A percentile compares a stretch with the other conserved stretches of the same genome.
Evolutionary conservation across 2,329 filamentous ascomycete species (phyloP).

Genomic region (Ascochyta pisi): DNA sequence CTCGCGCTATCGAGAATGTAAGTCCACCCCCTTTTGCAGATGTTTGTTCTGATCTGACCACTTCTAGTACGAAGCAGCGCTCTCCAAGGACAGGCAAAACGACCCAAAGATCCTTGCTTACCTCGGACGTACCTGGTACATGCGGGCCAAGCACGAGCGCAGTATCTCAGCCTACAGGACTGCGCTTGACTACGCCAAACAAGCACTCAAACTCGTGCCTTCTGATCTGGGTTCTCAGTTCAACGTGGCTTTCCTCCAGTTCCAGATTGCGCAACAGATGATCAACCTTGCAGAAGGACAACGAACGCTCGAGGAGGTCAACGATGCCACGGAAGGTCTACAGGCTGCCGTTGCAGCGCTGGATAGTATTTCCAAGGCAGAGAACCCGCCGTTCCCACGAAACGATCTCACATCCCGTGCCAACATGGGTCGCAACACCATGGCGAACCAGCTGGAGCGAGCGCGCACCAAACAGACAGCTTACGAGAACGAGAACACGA

Average conservation of each 20-base stretch:
- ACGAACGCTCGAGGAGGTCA: slow-evolving; percentile 79
- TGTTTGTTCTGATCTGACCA: slow-evolving; percentile 17
- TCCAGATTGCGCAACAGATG: slow-evolving; percentile 85
- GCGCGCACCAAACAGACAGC: slow-evolving; percentile 83
- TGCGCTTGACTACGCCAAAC: slow-evolving; percentile 67
- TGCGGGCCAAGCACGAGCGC: slow-evolving; percentile 75
- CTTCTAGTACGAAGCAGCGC: slow-evolving; percentile 77
- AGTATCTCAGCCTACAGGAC: slow-evolving; percentile 68
- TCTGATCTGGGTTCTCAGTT: slow-evolving; percentile 93
- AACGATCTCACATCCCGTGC: slow-evolving; percentile 92
- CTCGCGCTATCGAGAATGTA: slow-evolving; percentile 84
- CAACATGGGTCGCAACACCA: slow-evolving; percentile 96
- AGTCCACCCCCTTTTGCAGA: slow-evolving; percentile 30
- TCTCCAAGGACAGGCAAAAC: slow-evolving; percentile 78
- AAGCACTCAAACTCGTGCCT: slow-evolving; percentile 78
- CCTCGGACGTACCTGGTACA: slow-evolving; percentile 85
- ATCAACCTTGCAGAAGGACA: slow-evolving; percentile 77
- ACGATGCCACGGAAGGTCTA: slow-evolving; percentile 79
- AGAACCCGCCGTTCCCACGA: slow-evolving; percentile 83
- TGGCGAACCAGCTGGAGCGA: slow-evolving; percentile 88
- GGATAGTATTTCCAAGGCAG: slow-evolving; percentile 64
- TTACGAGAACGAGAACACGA: slow-evolving; percentile 91
- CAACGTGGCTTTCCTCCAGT: slow-evolving; percentile 97
- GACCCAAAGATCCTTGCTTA: slow-evolving; percentile 84
- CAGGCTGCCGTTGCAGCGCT: slow-evolving; percentile 82